Percentiles rank a stretch among this genome's conserved stretches.
These are phyloP conservation scores for Phytophthora uliginosa DNA, from an alignment of 352 stramenopile species.

Conservation along the genomic window DNA sequence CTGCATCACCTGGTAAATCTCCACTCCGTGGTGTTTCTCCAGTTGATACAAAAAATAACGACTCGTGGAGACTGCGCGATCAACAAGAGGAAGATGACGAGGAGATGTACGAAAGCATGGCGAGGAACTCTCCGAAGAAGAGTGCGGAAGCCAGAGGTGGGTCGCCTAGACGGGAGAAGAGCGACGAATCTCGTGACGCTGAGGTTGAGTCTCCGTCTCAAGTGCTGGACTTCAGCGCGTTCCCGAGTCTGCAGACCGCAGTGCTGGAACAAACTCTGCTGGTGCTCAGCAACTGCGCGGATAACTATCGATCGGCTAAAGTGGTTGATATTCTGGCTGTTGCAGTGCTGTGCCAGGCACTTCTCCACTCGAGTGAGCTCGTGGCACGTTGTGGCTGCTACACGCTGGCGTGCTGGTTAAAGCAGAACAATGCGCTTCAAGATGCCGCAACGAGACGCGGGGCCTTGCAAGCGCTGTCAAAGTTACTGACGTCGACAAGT, in stretches of 20 bases:
- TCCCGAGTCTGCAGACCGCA: conserved; percentile 60
- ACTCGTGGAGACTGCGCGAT: not conserved
- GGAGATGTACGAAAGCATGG: conserved; percentile 33
- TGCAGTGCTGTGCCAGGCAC: conserved; percentile 64
- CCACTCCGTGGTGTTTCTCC: conserved; percentile 7
- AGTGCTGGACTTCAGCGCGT: conserved; percentile 65
- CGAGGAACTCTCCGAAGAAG: conserved; percentile 27
- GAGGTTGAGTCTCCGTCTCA: conserved; percentile 19
- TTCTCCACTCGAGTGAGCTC: conserved; percentile 73
- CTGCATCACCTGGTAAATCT: not conserved
- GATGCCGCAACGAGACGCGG: conserved; percentile 53
- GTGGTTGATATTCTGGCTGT: conserved; percentile 61
- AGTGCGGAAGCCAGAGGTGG: conserved; percentile 9
- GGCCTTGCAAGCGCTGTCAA: conserved; percentile 61
- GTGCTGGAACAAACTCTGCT: conserved; percentile 78
- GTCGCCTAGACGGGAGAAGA: conserved; percentile 21
- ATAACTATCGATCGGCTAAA: conserved; percentile 50
- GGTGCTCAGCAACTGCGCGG: conserved; percentile 75
- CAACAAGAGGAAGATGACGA: conserved; percentile 25
- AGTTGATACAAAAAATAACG: conserved; percentile 9
- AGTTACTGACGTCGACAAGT: conserved; percentile 72
- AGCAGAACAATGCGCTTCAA: conserved; percentile 56
- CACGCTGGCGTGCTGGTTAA: conserved; percentile 72
- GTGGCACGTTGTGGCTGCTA: conserved; percentile 79
- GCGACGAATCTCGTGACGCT: conserved; percentile 27